These are phyloP conservation scores for Lactarius sanguifluus DNA, from an alignment of 768 basidiomycete genomes.

Conservation along the genomic window DNA sequence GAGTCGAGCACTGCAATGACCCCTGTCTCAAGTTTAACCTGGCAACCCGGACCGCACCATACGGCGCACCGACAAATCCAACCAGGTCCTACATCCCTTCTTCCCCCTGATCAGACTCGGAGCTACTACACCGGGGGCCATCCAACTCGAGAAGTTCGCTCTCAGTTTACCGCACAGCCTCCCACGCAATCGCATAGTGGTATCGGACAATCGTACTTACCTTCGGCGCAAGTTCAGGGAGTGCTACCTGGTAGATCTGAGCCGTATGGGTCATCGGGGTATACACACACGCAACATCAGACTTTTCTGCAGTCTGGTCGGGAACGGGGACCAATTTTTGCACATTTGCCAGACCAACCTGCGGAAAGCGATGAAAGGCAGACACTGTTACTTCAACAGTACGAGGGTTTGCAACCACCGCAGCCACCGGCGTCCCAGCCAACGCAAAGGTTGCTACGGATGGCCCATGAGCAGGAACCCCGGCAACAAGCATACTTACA, in stretches of 20 bases:
- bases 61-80: slow-evolving; percentile 10
- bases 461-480: slow-evolving; percentile 12
- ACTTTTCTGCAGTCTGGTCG: background rate
- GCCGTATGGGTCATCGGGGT: slow-evolving; percentile 6
- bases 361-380: background rate
- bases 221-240: background rate
- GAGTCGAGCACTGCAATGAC: background rate
- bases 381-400: background rate
- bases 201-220: background rate
- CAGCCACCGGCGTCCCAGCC: slow-evolving; percentile 4
- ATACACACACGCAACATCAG: background rate
- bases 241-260: background rate
- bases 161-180: background rate
- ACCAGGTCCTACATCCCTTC: slow-evolving; percentile 29
- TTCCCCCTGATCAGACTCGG: slow-evolving; percentile 28
- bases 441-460: slow-evolving; percentile 10
- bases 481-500: slow-evolving; percentile 14
- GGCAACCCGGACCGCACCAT: slow-evolving; percentile 20
- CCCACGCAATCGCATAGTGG: background rate
- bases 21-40: slow-evolving; percentile 13
- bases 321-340: background rate
- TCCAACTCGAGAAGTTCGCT: slow-evolving; percentile 12
- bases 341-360: background rate
- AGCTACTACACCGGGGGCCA: slow-evolving; percentile 14
- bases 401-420: background rate